phyloP scores from a whole-genome alignment of 2,329 filamentous ascomycete species.

The Chrysosporium queenslandicum region DNA sequence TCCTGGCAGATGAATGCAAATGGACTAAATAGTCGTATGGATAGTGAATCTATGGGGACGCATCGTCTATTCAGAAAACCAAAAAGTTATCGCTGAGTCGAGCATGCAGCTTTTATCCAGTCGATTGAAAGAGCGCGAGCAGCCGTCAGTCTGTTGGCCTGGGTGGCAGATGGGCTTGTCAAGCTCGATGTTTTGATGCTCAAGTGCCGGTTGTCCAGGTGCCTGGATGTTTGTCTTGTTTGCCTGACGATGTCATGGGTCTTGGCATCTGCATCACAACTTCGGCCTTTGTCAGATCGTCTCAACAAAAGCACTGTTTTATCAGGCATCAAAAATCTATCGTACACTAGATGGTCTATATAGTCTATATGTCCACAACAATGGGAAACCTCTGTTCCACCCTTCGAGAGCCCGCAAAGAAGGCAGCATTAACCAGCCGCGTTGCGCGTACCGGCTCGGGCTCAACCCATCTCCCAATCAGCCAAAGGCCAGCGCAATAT shows the following conservation, averaged over 20 bases:
- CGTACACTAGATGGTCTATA: neutral
- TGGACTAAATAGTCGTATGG: neutral
- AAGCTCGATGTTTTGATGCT: no score
- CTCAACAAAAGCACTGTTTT: no score
- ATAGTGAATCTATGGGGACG: no score
- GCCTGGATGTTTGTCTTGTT: constrained; percentile 3
- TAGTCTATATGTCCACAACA: neutral
- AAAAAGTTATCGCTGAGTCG: no score
- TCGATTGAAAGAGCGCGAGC: no score
- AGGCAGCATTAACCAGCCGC: constrained; percentile 11
- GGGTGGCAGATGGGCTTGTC: no score
- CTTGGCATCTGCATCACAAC: neutral
- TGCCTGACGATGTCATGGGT: neutral
- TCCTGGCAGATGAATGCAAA: neutral
- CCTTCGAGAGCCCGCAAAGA: constrained; percentile 3
- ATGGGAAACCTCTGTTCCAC: constrained; percentile 7
- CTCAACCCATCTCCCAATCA: neutral
- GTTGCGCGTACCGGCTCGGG: neutral
- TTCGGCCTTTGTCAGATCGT: no score
- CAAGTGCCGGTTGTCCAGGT: neutral
- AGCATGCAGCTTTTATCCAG: no score
- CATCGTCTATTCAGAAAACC: no score
- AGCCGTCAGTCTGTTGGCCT: no score
- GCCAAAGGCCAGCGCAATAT: neutral
- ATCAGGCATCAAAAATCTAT: no score